Percentiles rank a stretch among this genome's conserved stretches.
Evolutionary conservation across 2,329 filamentous ascomycete species (phyloP).

Genomic region (Rosellinia necatrix): DNA sequence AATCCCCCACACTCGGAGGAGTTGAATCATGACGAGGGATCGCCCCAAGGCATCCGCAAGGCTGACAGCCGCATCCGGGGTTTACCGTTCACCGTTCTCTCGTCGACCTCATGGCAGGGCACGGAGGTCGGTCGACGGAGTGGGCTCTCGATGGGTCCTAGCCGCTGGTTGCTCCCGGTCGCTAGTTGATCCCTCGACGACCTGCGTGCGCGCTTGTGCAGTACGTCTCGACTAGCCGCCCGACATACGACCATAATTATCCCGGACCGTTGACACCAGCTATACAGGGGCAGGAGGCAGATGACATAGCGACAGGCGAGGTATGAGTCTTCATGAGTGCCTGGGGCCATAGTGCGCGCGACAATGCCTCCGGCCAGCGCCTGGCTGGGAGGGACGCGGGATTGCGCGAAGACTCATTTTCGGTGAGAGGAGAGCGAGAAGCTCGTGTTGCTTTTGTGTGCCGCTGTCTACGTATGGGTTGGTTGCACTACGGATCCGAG

Average conservation of each 20-base stretch:
- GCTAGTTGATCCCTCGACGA: no score
- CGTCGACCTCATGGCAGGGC: constrained; percentile 8
- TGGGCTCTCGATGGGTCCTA: constrained; percentile 12
- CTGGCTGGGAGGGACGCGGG: no score
- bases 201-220: constrained; percentile 3
- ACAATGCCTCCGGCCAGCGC: no score
- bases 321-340: background rate
- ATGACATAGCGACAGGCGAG: background rate
- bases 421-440: no score
- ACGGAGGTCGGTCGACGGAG: background rate
- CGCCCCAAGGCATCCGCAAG: constrained; percentile 28
- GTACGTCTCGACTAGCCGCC: constrained; percentile 7
- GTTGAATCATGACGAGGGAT: constrained; percentile 6
- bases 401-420: no score
- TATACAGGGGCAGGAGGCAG: constrained; percentile 19
- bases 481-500: no score
- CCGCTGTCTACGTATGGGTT: no score
- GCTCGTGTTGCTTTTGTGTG: no score
- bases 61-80: constrained; percentile 27
- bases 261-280: constrained; percentile 21
- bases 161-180: background rate
- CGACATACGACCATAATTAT: constrained; percentile 2
- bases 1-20: constrained; percentile 18
- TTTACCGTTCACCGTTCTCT: constrained; percentile 8
- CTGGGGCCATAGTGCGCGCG: no score